Percentiles rank a stretch among this genome's conserved stretches.
phyloP scores from a whole-genome alignment of 495 filamentous ascomycete genomes.

The Hyaloscypha variabilis region DNA sequence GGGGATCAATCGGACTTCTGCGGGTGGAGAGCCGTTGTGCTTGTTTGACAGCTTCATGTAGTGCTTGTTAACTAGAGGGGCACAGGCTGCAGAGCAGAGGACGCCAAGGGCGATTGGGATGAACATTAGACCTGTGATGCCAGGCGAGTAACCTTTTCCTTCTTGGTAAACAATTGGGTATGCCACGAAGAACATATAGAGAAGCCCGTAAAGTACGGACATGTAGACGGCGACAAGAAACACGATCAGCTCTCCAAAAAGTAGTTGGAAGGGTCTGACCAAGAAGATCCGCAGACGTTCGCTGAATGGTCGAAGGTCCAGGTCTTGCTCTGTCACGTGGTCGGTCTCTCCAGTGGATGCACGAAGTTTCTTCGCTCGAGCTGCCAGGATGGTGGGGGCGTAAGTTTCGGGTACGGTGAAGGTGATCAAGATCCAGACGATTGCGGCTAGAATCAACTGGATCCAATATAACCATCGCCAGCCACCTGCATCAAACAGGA shows the following conservation, averaged over 20 bases:
- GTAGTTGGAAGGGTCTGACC: conserved; percentile 76
- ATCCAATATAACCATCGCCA: conserved; percentile 92
- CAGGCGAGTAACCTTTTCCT: conserved; percentile 72
- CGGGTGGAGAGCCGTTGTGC: conserved; percentile 69
- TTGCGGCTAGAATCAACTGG: conserved; percentile 68
- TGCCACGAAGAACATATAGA: conserved; percentile 71
- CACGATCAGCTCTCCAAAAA: conserved; percentile 80
- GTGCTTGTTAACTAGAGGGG: conserved; percentile 75
- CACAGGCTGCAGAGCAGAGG: conserved; percentile 61
- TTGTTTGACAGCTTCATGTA: conserved; percentile 64
- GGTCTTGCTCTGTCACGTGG: conserved; percentile 73
- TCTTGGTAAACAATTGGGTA: conserved; percentile 79
- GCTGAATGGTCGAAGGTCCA: conserved; percentile 65
- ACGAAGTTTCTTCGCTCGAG: conserved; percentile 68
- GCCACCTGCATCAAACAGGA: conserved; percentile 64
- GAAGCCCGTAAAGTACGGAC: conserved; percentile 55
- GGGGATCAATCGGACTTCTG: conserved; percentile 75
- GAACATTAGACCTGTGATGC: conserved; percentile 80
- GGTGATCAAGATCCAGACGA: conserved; percentile 70
- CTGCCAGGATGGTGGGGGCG: conserved; percentile 68
- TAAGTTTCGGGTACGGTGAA: conserved; percentile 86
- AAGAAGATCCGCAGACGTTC: conserved; percentile 69
- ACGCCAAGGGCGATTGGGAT: conserved; percentile 74
- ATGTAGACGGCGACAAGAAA: conserved; percentile 69
- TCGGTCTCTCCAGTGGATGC: conserved; percentile 61